Conservation (phyloP, 495 filamentous ascomycete genomes). For the Aspergillus incahuasiensis region DNA sequence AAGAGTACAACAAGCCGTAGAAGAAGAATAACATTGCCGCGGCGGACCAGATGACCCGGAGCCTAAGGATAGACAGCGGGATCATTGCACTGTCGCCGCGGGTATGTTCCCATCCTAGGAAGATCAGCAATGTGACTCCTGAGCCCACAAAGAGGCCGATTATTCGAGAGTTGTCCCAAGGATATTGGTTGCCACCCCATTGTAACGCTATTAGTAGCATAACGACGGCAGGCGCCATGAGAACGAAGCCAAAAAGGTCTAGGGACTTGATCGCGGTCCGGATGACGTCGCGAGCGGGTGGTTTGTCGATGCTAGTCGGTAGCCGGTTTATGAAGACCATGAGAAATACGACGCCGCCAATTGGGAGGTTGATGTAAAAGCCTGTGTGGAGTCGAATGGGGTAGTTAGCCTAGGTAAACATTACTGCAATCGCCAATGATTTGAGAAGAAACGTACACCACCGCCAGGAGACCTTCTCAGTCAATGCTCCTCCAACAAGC, state of each 20-base stretch:
- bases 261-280: not conserved
- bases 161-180: constrained; percentile 33
- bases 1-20: constrained; percentile 13
- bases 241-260: not conserved
- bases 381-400: not conserved
- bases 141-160: constrained; percentile 35
- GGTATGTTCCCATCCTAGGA: constrained; percentile 21
- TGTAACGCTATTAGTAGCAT: constrained; percentile 40
- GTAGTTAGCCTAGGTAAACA: not conserved
- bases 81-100: constrained; percentile 47
- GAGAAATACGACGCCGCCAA: not conserved
- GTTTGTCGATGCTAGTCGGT: not conserved
- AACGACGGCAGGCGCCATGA: constrained; percentile 17
- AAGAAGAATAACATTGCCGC: not conserved
- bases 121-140: constrained; percentile 18
- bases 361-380: constrained; percentile 6
- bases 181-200: constrained; percentile 37
- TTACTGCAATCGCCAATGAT: not conserved
- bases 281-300: not conserved
- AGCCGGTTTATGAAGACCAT: not conserved
- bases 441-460: no score
- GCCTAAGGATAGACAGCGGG: constrained; percentile 25
- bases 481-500: constrained; percentile 3
- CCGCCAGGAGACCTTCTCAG: not conserved
- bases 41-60: constrained; percentile 18